A percentile compares a stretch with the other conserved stretches of the same genome.
Evolutionary conservation across 768 basidiomycete species (phyloP).

Genomic region (Favolaschia claudopus): DNA sequence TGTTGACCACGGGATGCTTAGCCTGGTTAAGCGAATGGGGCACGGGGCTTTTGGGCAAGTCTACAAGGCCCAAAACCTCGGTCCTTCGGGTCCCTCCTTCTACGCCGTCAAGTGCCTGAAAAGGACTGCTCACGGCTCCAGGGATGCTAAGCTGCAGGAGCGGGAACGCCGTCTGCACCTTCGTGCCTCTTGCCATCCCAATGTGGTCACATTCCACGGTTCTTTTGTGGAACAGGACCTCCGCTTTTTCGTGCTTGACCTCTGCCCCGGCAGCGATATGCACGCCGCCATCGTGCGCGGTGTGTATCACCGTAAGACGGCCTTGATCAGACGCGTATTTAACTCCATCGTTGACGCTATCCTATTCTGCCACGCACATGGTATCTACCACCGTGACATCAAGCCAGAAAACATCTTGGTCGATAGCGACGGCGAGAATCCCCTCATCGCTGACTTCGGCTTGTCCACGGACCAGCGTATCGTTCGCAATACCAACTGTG

Average conservation of each 20-base stretch:
- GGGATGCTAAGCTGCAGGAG: slow-evolving; percentile 50
- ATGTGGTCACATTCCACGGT: slow-evolving; percentile 58
- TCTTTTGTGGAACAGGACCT: slow-evolving; percentile 55
- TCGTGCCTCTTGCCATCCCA: slow-evolving; percentile 38
- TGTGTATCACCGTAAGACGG: slow-evolving; percentile 51
- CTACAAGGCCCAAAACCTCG: slow-evolving; percentile 13
- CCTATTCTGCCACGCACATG: slow-evolving; percentile 57
- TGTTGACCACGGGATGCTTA: slow-evolving; percentile 1
- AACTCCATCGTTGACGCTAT: slow-evolving; percentile 63
- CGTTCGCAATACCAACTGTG: slow-evolving; percentile 37
- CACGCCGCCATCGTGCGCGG: slow-evolving; percentile 52
- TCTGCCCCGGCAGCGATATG: slow-evolving; percentile 49
- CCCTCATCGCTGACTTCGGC: slow-evolving; percentile 64
- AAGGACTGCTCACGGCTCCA: slow-evolving; percentile 46
- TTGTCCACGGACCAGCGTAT: slow-evolving; percentile 33
- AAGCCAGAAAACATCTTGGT: slow-evolving; percentile 60
- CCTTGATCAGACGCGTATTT: slow-evolving; percentile 57
- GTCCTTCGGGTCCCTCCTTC: neutral
- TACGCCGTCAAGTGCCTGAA: slow-evolving; percentile 61
- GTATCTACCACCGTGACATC: slow-evolving; percentile 43
- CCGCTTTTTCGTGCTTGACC: slow-evolving; percentile 55
- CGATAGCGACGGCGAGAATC: slow-evolving; percentile 44
- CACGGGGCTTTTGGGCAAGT: slow-evolving; percentile 16
- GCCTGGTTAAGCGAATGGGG: slow-evolving; percentile 9
- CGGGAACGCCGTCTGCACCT: slow-evolving; percentile 55